Evolutionary conservation across 2,329 filamentous ascomycete genomes (phyloP).

Genomic region (Huntiella moniliformis): DNA sequence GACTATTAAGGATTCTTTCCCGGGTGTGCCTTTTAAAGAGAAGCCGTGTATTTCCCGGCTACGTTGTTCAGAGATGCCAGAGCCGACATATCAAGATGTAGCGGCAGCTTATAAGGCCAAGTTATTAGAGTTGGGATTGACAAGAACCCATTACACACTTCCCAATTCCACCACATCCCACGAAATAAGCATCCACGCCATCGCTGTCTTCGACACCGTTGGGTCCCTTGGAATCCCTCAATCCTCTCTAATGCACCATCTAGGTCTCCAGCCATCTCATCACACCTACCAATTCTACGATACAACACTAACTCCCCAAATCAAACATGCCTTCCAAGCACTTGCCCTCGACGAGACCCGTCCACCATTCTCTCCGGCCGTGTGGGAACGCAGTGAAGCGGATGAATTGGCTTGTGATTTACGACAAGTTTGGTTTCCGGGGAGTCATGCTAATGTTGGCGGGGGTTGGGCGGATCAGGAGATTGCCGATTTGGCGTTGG

Average conservation of each 20-base stretch:
- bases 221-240: conserved; percentile 26
- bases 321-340: conserved; percentile 40
- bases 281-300: conserved; percentile 34
- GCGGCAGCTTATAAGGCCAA: conserved; percentile 24
- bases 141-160: conserved; percentile 17
- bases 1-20: conserved; percentile 28
- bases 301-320: conserved; percentile 30
- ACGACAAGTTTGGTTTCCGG: conserved; percentile 47
- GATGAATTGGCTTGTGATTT: conserved; percentile 18
- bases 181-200: conserved; percentile 17
- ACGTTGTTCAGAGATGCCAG: conserved; percentile 18
- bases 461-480: conserved; percentile 40
- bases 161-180: background rate
- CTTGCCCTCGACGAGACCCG: conserved; percentile 39
- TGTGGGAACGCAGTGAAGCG: conserved; percentile 27
- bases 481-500: conserved; percentile 22
- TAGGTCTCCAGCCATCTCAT: conserved; percentile 27
- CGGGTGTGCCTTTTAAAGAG: conserved; percentile 26
- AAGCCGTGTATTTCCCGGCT: conserved; percentile 20
- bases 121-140: conserved; percentile 26
- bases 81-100: conserved; percentile 15
- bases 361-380: conserved; percentile 32
- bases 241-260: conserved; percentile 25
- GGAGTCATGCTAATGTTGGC: conserved; percentile 51
- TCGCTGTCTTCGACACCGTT: conserved; percentile 30